Percentiles rank a stretch among this genome's conserved stretches.
These are phyloP conservation scores for Umbelopsis sp. DNA, from an alignment of 192 early-diverging fungal genomes.

Conservation along the genomic window DNA sequence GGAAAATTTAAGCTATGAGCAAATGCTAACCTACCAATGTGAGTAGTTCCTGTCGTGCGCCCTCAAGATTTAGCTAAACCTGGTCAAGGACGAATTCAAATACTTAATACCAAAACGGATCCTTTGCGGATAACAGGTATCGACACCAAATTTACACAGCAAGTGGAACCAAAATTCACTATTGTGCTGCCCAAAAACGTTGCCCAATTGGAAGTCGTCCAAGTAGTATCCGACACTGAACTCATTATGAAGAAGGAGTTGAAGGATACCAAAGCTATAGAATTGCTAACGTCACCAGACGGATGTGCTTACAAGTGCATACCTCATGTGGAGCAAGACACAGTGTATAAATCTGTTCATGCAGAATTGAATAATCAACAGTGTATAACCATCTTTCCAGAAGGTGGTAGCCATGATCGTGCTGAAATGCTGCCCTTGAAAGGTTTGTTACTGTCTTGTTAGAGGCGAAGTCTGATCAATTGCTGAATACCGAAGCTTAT, in stretches of 20 bases:
- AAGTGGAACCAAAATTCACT: constrained; percentile 60
- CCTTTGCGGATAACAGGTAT: constrained; percentile 68
- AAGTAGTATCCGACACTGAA: constrained; percentile 82
- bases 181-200: constrained; percentile 66
- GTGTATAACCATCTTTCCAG: constrained; percentile 97
- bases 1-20: background rate
- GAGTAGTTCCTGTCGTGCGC: constrained; percentile 86
- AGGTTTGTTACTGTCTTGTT: constrained; percentile 41
- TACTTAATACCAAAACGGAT: constrained; percentile 62
- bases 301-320: constrained; percentile 63
- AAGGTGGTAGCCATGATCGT: constrained; percentile 96
- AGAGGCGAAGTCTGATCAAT: background rate
- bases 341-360: constrained; percentile 84
- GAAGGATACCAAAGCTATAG: constrained; percentile 66
- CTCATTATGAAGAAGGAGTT: constrained; percentile 76
- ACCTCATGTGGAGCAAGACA: constrained; percentile 88
- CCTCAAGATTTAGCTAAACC: constrained; percentile 84
- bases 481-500: background rate
- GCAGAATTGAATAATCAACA: constrained; percentile 66
- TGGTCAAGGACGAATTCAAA: constrained; percentile 70
- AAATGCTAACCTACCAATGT: constrained; percentile 4
- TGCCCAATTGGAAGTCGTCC: constrained; percentile 65
- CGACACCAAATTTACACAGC: constrained; percentile 68
- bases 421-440: constrained; percentile 95
- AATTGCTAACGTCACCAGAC: constrained; percentile 55